phyloP scores from a whole-genome alignment of 1,284 basidiomycete genomes.

The Malassezia pachydermatis region DNA sequence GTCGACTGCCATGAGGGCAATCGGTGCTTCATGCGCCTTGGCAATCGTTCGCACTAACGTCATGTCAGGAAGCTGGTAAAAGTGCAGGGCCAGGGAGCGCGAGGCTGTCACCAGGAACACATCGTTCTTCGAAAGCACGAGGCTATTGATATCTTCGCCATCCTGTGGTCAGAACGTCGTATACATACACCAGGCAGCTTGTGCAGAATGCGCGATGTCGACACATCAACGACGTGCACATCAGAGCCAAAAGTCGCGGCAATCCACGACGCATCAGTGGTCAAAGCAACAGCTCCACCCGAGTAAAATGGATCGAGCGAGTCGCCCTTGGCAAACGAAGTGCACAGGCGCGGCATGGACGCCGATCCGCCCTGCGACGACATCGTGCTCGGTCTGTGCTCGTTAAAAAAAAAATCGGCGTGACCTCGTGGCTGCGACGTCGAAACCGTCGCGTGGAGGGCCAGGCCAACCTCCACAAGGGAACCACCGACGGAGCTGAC shows the following conservation, averaged over 20 bases:
- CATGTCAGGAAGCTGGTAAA: slow-evolving; percentile 50
- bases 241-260: slow-evolving; percentile 80
- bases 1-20: slow-evolving; percentile 67
- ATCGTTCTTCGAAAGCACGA: slow-evolving; percentile 42
- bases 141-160: slow-evolving; percentile 53
- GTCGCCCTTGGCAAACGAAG: slow-evolving; percentile 24
- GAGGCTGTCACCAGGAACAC: slow-evolving; percentile 51
- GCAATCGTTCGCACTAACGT: slow-evolving; percentile 60
- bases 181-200: slow-evolving; percentile 20
- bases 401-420: slow-evolving; percentile 12
- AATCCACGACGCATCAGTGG: slow-evolving; percentile 66
- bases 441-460: no score
- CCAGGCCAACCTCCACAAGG: no score
- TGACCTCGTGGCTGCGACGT: no score
- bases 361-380: neutral
- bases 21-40: slow-evolving; percentile 79
- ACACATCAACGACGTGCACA: slow-evolving; percentile 68
- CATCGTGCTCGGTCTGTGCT: slow-evolving; percentile 12
- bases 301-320: slow-evolving; percentile 42
- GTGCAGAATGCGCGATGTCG: slow-evolving; percentile 60
- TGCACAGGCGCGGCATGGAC: slow-evolving; percentile 20
- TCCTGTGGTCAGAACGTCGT: slow-evolving; percentile 48
- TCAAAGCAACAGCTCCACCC: slow-evolving; percentile 58
- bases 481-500: no score
- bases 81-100: slow-evolving; percentile 52